Conservation (phyloP, 805 yeast genomes). For the Yarrowia yakushimensis region DNA sequence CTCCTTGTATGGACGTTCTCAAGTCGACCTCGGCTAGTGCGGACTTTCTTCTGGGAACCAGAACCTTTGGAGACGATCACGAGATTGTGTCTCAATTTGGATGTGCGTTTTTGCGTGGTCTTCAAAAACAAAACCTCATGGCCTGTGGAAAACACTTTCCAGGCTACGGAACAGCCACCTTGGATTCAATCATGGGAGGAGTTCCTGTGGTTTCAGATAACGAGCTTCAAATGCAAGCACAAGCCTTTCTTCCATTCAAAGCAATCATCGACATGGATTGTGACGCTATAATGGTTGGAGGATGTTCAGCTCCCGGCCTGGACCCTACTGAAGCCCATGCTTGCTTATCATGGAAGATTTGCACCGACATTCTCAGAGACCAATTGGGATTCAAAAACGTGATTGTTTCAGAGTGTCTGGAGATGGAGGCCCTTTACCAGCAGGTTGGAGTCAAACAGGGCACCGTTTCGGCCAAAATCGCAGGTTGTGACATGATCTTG, state of each 20-base stretch:
- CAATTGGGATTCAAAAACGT: conserved; percentile 55
- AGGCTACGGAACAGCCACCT: conserved; percentile 60
- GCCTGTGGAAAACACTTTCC: conserved; percentile 65
- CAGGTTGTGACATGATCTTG: conserved; percentile 62
- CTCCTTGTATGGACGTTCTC: conserved; percentile 62
- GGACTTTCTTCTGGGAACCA: conserved; percentile 45
- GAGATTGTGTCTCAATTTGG: conserved; percentile 7
- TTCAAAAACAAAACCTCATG: conserved; percentile 51
- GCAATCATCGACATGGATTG: neutral
- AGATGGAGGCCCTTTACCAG: conserved; percentile 59
- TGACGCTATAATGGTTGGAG: conserved; percentile 47
- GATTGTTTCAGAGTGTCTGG: conserved; percentile 58
- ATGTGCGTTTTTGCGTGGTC: conserved; percentile 55
- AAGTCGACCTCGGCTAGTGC: conserved; percentile 44
- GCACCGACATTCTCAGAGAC: conserved; percentile 49
- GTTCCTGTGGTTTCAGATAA: conserved; percentile 47
- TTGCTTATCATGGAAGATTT: conserved; percentile 53
- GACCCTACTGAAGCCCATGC: conserved; percentile 62
- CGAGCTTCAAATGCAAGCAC: conserved; percentile 5
- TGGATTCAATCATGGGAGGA: conserved; percentile 53
- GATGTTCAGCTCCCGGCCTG: conserved; percentile 61
- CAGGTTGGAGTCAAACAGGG: conserved; percentile 68
- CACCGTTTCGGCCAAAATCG: conserved; percentile 56
- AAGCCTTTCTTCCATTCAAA: conserved; percentile 4
- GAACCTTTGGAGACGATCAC: conserved; percentile 5